phyloP scores from a whole-genome alignment of 352 stramenopile genomes.

The Globisporangium polare region DNA sequence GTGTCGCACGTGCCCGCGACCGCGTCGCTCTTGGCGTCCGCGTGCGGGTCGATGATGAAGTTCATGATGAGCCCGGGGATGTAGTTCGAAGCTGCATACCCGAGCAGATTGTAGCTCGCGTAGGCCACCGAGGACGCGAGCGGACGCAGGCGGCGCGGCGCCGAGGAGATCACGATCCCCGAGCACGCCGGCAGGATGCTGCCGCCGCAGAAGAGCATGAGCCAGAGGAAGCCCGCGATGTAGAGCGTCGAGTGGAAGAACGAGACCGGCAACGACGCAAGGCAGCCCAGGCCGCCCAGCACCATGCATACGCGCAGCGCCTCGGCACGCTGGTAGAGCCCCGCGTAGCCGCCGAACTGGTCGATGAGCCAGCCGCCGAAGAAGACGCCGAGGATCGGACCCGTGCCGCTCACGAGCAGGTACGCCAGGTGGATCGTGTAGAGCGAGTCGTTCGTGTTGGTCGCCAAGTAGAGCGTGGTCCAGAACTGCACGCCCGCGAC shows the following conservation, averaged over 20 bases:
- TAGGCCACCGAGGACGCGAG: constrained; percentile 79
- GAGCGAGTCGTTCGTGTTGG: constrained; percentile 71
- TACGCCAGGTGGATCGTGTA: constrained; percentile 77
- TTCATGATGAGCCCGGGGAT: constrained; percentile 81
- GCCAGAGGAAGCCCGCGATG: constrained; percentile 74
- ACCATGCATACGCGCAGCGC: constrained; percentile 73
- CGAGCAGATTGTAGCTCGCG: constrained; percentile 83
- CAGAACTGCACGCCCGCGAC: constrained; percentile 81
- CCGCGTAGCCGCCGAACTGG: constrained; percentile 69
- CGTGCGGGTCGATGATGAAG: constrained; percentile 54
- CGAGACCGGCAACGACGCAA: constrained; percentile 58
- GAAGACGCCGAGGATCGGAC: constrained; percentile 81
- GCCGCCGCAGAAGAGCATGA: constrained; percentile 83
- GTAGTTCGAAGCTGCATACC: constrained; percentile 83
- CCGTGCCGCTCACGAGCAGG: constrained; percentile 69
- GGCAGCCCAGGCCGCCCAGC: constrained; percentile 41
- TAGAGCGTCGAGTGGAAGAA: constrained; percentile 58
- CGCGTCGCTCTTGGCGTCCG: constrained; percentile 20
- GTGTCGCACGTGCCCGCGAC: constrained; percentile 39
- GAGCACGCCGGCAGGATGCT: constrained; percentile 72
- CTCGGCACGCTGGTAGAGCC: constrained; percentile 58
- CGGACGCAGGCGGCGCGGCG: constrained; percentile 53
- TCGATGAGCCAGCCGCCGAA: constrained; percentile 85
- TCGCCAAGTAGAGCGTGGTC: constrained; percentile 82
- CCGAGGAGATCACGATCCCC: constrained; percentile 79